phyloP scores from a whole-genome alignment of 208 protist genomes.

The Sergeia podlipaevii region DNA sequence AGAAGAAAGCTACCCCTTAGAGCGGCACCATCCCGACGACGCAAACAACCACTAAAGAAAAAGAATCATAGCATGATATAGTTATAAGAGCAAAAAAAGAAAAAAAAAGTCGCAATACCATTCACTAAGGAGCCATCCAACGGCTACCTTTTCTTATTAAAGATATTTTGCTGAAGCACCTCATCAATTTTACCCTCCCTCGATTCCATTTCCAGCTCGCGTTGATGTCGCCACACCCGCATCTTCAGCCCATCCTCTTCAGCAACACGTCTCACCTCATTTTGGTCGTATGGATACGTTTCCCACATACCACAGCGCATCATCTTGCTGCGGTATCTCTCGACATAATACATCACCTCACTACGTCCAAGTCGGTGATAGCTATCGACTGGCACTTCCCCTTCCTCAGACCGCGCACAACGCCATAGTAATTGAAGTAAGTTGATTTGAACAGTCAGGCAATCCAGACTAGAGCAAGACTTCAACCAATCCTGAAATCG shows the following conservation, averaged over 20 bases:
- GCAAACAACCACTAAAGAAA: no score
- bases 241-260: slow-evolving; percentile 82
- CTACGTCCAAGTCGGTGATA: slow-evolving; percentile 48
- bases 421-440: slow-evolving; percentile 27
- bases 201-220: slow-evolving; percentile 64
- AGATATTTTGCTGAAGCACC: slow-evolving; percentile 50
- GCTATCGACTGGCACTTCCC: slow-evolving; percentile 55
- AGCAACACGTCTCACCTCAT: slow-evolving; percentile 50
- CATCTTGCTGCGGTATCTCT: slow-evolving; percentile 73
- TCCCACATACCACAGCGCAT: slow-evolving; percentile 62
- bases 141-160: slow-evolving; percentile 14
- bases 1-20: no score
- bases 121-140: background rate
- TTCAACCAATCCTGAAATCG: slow-evolving; percentile 80
- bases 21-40: no score
- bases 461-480: slow-evolving; percentile 49
- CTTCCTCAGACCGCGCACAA: slow-evolving; percentile 49
- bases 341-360: slow-evolving; percentile 84
- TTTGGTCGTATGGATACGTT: slow-evolving; percentile 76
- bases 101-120: slow-evolving; percentile 1
- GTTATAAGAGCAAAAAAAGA: background rate
- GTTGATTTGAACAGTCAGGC: slow-evolving; percentile 28
- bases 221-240: slow-evolving; percentile 82
- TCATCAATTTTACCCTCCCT: slow-evolving; percentile 76
- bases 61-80: no score